Evolutionary conservation across 192 early-diverging fungal genomes (phyloP), one percentile per base, ranked within the genome.

Genomic region (Geosiphon pyriformis): DNA sequence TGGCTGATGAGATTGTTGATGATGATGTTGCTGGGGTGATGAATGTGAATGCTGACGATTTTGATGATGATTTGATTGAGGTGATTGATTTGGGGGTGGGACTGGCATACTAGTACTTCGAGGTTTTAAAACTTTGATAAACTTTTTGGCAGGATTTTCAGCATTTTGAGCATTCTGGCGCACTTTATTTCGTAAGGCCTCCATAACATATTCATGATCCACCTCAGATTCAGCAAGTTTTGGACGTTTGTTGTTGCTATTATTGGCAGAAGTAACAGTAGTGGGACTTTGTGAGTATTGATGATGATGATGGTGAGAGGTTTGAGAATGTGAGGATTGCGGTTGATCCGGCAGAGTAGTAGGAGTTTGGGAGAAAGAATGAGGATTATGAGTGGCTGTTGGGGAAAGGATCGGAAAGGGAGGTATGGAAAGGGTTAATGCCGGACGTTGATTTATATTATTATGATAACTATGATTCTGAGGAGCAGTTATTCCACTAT

Each of bases 201-300:
- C 76, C 76, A 78, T 78, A 33, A 78, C 69, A 22, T 73, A 73
- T 48, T 78, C 76, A 57, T 78, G 76, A 78, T 69, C 4, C 62
- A 78, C 61, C 72, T 78, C 31, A 64, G 65, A 15, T 73, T 78
- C 59, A 60, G 65, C 54, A 47, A 30, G 65, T 55, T 57, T 67
- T 20, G 65, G 12, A 22, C 65, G 65, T 46, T 67, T 67, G 48
- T 53, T 53, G 25, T 26, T 56, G 30, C 3, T 29, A 55, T 12
- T 55, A 11, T 11, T 4, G 18, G 53, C 1, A 55, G 53, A 20
- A 4, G 18, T 26, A 32, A 27, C n/a, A 7, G 27, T 34, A 22
- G 65, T 67, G 18, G 65, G 65, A 42, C 53, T 56, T 67, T 67
- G 65, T 11, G 65, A 56, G 48, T 67, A 67, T 2, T 55, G 20